phyloP scores from a whole-genome alignment of 2,329 filamentous ascomycete genomes.

The Rhynchosporium agropyri region DNA sequence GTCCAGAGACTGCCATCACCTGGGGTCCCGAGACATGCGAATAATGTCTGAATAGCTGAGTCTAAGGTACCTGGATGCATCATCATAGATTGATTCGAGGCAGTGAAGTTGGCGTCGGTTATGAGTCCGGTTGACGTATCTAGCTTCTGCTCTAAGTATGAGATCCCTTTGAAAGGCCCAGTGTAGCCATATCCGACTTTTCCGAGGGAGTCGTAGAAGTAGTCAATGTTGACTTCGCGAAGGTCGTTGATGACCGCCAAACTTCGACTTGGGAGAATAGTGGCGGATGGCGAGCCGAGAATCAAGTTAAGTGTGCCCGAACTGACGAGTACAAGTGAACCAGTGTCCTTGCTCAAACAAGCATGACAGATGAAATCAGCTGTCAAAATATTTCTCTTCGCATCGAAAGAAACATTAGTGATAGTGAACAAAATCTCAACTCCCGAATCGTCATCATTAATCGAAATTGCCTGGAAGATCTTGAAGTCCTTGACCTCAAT shows the following conservation, averaged over 20 bases:
- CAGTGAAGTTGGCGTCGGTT: constrained; percentile 7
- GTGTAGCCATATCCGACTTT: constrained; percentile 17
- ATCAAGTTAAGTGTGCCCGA: constrained; percentile 12
- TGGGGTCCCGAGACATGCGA: constrained; percentile 38
- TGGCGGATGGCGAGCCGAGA: background rate
- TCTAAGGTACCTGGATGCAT: constrained; percentile 62
- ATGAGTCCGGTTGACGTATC: constrained; percentile 15
- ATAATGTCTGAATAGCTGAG: constrained; percentile 55
- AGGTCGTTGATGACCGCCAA: constrained; percentile 19
- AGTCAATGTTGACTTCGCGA: constrained; percentile 15
- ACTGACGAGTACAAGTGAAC: constrained; percentile 17
- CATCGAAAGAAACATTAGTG: constrained; percentile 1
- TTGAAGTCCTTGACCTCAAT: constrained; percentile 39
- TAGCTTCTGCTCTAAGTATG: constrained; percentile 18
- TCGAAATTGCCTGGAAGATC: constrained; percentile 25
- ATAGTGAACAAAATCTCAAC: constrained; percentile 15
- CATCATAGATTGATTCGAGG: constrained; percentile 8
- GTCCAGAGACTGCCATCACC: constrained; percentile 31
- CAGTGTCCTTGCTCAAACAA: constrained; percentile 22
- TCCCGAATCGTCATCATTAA: constrained; percentile 18
- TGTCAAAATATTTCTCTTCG: background rate
- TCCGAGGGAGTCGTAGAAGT: constrained; percentile 11
- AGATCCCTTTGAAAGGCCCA: constrained; percentile 15
- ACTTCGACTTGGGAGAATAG: constrained; percentile 10
- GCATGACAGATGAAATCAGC: constrained; percentile 16